Percentiles rank a stretch among this genome's conserved stretches.
Evolutionary conservation across 345 rosid genomes (phyloP).

Genomic region (Euclidium syriacum): DNA sequence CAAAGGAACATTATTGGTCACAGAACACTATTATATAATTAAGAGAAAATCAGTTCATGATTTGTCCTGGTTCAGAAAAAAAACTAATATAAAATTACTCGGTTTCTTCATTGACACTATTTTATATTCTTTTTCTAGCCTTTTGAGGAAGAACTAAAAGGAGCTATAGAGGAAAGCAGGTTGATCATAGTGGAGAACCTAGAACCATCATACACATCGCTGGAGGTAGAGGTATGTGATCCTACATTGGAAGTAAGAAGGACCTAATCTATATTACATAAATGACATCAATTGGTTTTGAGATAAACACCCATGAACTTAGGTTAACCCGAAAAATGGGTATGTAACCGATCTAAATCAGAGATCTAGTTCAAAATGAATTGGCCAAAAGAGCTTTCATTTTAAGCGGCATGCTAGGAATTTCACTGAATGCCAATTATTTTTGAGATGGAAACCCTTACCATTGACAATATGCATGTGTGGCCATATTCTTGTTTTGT

Average conservation of each 20-base stretch:
- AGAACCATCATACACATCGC: conserved; percentile 50
- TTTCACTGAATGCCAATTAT: background rate
- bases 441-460: background rate
- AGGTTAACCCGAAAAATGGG: background rate
- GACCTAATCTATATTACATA: background rate
- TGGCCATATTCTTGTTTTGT: background rate
- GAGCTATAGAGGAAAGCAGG: conserved; percentile 31
- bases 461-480: background rate
- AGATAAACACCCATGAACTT: background rate
- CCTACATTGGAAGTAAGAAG: background rate
- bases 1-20: background rate
- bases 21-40: background rate
- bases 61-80: background rate
- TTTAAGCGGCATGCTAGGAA: background rate
- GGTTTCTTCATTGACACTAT: background rate
- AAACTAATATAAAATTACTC: background rate
- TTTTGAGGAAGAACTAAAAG: conserved; percentile 39
- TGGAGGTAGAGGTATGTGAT: conserved; percentile 51
- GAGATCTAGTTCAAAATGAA: background rate
- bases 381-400: conserved; percentile 2
- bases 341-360: background rate
- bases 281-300: background rate
- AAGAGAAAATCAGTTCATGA: background rate
- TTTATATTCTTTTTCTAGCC: conserved; percentile 32
- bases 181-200: conserved; percentile 46